Evolutionary conservation across 371 early-diverging fungal species (phyloP), one percentile per base, ranked within the genome.

Genomic region (Phascolomyces articulosus): DNA sequence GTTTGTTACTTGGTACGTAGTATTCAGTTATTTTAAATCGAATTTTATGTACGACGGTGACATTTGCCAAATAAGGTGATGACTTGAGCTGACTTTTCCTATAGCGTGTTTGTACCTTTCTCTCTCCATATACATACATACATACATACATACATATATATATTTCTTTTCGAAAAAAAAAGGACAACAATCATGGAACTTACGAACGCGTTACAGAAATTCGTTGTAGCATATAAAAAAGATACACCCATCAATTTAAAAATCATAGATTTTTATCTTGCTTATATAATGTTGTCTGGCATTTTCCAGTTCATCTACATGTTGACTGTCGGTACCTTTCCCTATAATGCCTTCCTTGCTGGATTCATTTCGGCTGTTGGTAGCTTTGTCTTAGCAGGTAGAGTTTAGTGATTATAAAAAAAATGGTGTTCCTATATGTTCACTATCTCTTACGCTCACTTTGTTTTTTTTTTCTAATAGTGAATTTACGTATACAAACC

Each of bases 321-420:
- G 66, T 61, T 87, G 1, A 59, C 95, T 16, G 96, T 82, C 4
- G 97, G 97, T 60, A 92, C 93, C 29, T 97, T 87, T 72, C 98
- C 98, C n/a, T 98, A 95, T 81, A 98, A 98, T 79, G 93, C 98
- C 24, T 98, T 98, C 76, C 77, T 98, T 67, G 93, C 97, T 13
- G 96, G 95, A 20, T 98, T 98, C 80, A 92, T 92, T 66, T 89
- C 92, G 4, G 91, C 93, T 11, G 96, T 97, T 23, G 97, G 96
- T 13, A 84, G 88, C 62, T 98, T 98, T 79, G 94, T 95, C n/a
- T 87, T 97, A 65, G 94, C 95, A 16, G 96, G 94, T 92, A 75
- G 55, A n/a, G n/a, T n/a, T n/a, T 28, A 7, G 8, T 0, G 1
- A 55, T 34, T 9, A 34, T 34, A 34, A 34, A 9, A 31, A 31